A percentile compares a stretch with the other conserved stretches of the same genome.
Conservation (phyloP, 2,329 filamentous ascomycete species). For the Ophiocordyceps camponoti-floridani region DNA sequence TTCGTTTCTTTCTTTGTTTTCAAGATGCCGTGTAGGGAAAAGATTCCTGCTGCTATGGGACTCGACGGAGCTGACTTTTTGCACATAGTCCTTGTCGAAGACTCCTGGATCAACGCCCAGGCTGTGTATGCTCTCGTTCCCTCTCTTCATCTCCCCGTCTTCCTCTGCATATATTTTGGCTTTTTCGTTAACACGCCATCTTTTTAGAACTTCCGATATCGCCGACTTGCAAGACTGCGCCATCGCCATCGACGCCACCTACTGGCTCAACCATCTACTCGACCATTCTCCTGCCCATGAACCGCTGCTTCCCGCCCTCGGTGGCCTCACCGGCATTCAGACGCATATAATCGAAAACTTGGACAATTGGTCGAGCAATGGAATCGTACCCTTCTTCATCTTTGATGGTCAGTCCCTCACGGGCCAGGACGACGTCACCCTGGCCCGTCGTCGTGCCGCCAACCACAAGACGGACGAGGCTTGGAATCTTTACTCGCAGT, state of each 20-base stretch:
- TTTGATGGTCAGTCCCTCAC: constrained; percentile 77
- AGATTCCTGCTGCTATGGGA: not conserved
- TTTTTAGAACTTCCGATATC: constrained; percentile 37
- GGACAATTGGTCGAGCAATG: constrained; percentile 48
- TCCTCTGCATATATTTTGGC: not conserved
- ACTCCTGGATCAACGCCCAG: constrained; percentile 21
- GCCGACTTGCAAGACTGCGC: constrained; percentile 55
- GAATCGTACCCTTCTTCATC: constrained; percentile 69
- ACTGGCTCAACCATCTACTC: constrained; percentile 70
- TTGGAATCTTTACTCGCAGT: constrained; percentile 73
- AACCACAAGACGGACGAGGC: constrained; percentile 58
- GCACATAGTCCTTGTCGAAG: constrained; percentile 16
- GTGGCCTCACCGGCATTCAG: constrained; percentile 68
- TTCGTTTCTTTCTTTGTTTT: constrained; percentile 4
- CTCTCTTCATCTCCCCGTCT: not conserved
- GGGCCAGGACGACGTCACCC: constrained; percentile 53
- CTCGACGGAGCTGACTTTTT: not conserved
- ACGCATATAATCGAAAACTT: constrained; percentile 62
- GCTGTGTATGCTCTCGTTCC: constrained; percentile 13
- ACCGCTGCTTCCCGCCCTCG: constrained; percentile 75
- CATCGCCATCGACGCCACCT: constrained; percentile 75
- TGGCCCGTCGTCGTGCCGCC: constrained; percentile 45
- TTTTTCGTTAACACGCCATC: constrained; percentile 5
- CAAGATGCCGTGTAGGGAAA: constrained; percentile 19
- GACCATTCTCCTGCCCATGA: constrained; percentile 56